These are phyloP conservation scores for Ensete glaucum DNA, from an alignment of 176 grass and related monocot species.

Conservation along the genomic window DNA sequence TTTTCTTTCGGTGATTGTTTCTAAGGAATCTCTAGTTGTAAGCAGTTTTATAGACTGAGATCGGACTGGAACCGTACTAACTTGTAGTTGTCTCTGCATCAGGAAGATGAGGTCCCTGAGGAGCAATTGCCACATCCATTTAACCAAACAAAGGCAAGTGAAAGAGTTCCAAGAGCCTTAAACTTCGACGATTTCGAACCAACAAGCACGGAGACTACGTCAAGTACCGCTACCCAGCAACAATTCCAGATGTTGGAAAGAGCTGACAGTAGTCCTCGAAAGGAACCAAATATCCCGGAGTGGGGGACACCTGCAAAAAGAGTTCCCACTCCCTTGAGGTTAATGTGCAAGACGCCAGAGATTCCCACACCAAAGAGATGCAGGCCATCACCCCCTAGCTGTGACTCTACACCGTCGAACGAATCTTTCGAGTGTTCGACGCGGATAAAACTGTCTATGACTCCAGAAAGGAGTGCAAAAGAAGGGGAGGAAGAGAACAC, in stretches of 20 bases:
- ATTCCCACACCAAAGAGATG: slow-evolving; percentile 50
- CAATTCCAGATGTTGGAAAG: slow-evolving; percentile 24
- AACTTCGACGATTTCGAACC: slow-evolving; percentile 7
- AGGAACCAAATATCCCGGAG: slow-evolving; percentile 11
- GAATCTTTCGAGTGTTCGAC: slow-evolving; percentile 31
- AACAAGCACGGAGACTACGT: neutral
- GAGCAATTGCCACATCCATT: slow-evolving; percentile 68
- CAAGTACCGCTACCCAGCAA: slow-evolving; percentile 9
- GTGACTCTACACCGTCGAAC: slow-evolving; percentile 27
- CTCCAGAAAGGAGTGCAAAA: slow-evolving; percentile 37
- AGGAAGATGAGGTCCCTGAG: slow-evolving; percentile 72
- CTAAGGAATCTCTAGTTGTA: too few species aligned
- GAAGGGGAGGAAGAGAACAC: slow-evolving; percentile 20
- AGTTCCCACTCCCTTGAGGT: slow-evolving; percentile 43
- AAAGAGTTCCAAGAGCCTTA: neutral
- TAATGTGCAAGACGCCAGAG: slow-evolving; percentile 43
- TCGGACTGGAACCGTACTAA: neutral
- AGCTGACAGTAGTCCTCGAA: slow-evolving; percentile 1
- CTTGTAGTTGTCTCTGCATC: slow-evolving; percentile 21
- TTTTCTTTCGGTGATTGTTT: too few species aligned
- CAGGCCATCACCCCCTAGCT: slow-evolving; percentile 17
- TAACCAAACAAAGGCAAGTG: slow-evolving; percentile 23
- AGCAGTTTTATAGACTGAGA: neutral
- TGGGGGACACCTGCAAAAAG: slow-evolving; percentile 54
- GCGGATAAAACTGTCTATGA: slow-evolving; percentile 49